Conservation (phyloP, 2,329 filamentous ascomycete species). For the Fusarium nodosum region DNA sequence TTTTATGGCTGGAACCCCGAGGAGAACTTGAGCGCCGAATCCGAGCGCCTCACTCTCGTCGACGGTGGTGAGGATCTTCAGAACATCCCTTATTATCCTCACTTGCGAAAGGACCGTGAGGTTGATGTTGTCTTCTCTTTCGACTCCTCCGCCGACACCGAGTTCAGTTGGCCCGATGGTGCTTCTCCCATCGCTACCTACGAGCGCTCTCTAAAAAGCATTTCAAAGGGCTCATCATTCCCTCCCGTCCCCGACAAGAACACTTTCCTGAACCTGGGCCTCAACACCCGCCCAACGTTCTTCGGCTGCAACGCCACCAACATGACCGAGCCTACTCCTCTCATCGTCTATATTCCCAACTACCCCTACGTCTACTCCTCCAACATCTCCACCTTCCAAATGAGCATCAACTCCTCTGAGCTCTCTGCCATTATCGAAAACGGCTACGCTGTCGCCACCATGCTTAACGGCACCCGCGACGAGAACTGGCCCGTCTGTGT, state of each 20-base stretch:
- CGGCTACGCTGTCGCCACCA: slow-evolving; percentile 85
- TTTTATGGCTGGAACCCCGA: slow-evolving; percentile 64
- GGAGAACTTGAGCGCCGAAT: slow-evolving; percentile 60
- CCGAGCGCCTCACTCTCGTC: slow-evolving; percentile 75
- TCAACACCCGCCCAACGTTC: slow-evolving; percentile 72
- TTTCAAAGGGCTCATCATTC: slow-evolving; percentile 69
- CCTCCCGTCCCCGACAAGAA: slow-evolving; percentile 68
- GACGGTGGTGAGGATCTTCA: slow-evolving; percentile 85
- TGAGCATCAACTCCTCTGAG: slow-evolving; percentile 72
- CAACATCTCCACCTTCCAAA: slow-evolving; percentile 84
- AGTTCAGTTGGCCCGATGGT: slow-evolving; percentile 71
- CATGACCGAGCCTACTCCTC: slow-evolving; percentile 69
- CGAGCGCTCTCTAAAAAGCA: slow-evolving; percentile 62
- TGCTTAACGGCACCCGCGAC: slow-evolving; percentile 83
- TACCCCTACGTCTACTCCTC: slow-evolving; percentile 80
- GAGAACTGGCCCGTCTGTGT: slow-evolving; percentile 84
- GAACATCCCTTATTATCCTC: slow-evolving; percentile 83
- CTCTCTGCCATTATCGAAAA: slow-evolving; percentile 88
- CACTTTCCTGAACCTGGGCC: slow-evolving; percentile 69
- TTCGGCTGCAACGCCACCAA: slow-evolving; percentile 73
- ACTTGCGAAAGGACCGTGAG: slow-evolving; percentile 61
- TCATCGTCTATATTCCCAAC: slow-evolving; percentile 87
- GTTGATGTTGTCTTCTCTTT: slow-evolving; percentile 75
- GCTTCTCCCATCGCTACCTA: slow-evolving; percentile 70
- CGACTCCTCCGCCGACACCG: slow-evolving; percentile 74